Evolutionary conservation across 495 filamentous ascomycete genomes (phyloP), one percentile per base, ranked within the genome.

Genomic region (Eremomyces bilateralis): DNA sequence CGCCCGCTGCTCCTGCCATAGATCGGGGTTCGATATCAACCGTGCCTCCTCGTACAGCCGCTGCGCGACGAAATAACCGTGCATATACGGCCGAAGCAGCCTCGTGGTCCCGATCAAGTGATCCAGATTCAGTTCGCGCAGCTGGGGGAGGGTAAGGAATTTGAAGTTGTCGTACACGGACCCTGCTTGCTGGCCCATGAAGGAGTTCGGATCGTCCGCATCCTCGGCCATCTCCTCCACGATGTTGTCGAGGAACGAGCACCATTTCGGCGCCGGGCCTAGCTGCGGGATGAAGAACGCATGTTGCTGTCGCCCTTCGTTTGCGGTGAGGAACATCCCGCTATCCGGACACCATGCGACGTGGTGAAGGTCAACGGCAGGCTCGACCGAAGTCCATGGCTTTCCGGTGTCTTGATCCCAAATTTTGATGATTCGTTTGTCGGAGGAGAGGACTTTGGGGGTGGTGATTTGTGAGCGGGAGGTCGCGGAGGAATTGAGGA

Each of bases 111-210:
- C 85, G 29, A 93, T 65, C 21, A 94, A 61, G 51, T 94, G 84
- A 21, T 78, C 78, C 29, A 94, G 54, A 46, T 74, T 88, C 38
- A 94, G 66, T 0, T 64, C 63, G 35, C 71, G 70, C 19, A 97
- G 65, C 55, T 95, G 79, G 21, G 76, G 69, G 33, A 76, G 50
- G 3, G 85, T 91, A 37, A 99, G 61, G 69, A 99, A 95, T 52
- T 93, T 94, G 68, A 79, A 95, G 53, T 95, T 94, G 53, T 95
- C 90, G 59, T 94, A 99, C 11, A 91, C 76, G 41, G 83, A 71
- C 21, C 75, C 71, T 22, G 52, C 65, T 13, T 42, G 33, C 17
- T 32, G 27, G 8, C 41, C 38, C 15, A 37, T 45, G 44, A 69
- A 80, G 4, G 71, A 67, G 40, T 68, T 71, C 2, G 76, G 73